phyloP scores from a whole-genome alignment of 2,329 filamentous ascomycete species.

The Aureobasidium sp. region DNA sequence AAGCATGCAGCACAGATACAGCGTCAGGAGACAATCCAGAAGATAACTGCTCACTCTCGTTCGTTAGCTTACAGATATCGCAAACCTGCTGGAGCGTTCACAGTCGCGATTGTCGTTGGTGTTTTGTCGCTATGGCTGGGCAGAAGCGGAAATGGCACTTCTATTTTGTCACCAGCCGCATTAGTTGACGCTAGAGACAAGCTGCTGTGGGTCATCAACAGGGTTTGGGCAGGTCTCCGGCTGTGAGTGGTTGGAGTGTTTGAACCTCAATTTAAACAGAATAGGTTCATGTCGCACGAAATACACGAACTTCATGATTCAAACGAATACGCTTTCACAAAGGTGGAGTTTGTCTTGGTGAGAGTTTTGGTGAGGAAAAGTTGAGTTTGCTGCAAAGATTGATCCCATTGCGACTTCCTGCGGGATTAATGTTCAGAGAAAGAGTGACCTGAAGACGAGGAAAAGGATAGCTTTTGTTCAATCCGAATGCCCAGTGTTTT shows the following conservation, averaged over 20 bases:
- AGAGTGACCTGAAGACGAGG: too few relatives aligned
- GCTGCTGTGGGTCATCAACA: background rate
- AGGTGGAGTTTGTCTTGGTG: background rate
- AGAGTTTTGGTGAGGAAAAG: too few relatives aligned
- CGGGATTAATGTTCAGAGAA: too few relatives aligned
- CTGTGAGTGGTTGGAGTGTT: background rate
- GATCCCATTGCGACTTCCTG: too few relatives aligned
- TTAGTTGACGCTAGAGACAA: background rate
- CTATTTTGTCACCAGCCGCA: background rate
- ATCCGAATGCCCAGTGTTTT: background rate
- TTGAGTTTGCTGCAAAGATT: too few relatives aligned
- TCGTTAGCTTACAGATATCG: conserved; percentile 55
- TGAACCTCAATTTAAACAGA: background rate
- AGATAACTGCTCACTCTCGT: conserved; percentile 32
- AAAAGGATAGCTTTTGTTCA: background rate
- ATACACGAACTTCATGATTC: background rate
- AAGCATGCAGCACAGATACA: conserved; percentile 65
- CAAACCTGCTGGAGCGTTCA: conserved; percentile 48
- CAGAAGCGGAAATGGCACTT: background rate
- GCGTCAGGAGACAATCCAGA: conserved; percentile 52
- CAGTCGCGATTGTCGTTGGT: conserved; percentile 55
- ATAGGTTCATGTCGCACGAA: background rate
- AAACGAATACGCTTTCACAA: background rate
- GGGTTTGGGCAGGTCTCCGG: background rate
- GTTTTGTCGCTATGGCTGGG: conserved; percentile 60